These are phyloP conservation scores for Endogone sp. DNA, from an alignment of 192 early-diverging fungal genomes.

Conservation along the genomic window DNA sequence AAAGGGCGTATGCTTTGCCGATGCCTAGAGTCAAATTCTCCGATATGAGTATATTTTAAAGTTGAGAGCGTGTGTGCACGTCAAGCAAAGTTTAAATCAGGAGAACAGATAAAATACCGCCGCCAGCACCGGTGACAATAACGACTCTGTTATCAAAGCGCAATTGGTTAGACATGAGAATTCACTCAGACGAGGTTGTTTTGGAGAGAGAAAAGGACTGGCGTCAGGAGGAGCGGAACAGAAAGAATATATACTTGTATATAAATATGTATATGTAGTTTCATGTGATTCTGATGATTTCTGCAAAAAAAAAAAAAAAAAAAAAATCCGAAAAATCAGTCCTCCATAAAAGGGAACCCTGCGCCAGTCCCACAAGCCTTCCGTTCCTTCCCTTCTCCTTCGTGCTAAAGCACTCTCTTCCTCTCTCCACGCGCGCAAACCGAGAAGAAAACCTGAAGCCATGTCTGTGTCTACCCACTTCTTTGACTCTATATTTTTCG, in stretches of 20 bases:
- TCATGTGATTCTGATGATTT: no score
- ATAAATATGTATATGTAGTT: background rate
- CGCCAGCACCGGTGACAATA: constrained; percentile 95
- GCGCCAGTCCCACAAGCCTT: background rate
- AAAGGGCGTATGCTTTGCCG: constrained; percentile 87
- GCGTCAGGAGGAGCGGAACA: no score
- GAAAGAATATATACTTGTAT: no score
- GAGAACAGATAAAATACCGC: constrained; percentile 50
- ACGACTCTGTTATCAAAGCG: constrained; percentile 84
- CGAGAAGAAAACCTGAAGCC: no score
- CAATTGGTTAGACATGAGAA: constrained; percentile 41
- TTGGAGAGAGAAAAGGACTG: no score
- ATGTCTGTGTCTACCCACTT: background rate
- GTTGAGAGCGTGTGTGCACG: no score
- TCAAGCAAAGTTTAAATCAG: background rate
- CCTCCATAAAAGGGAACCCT: background rate
- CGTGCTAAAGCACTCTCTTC: no score
- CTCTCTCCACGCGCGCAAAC: no score
- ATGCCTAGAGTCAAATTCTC: constrained; percentile 43
- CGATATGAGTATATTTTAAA: no score
- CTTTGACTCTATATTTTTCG: constrained; percentile 20
- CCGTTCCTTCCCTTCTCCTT: background rate
- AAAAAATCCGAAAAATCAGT: no score
- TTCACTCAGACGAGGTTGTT: no score
- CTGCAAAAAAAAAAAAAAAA: no score